Evolutionary conservation across 208 protist species (phyloP), one percentile per base, ranked within the genome.

Genomic region (Wallacemonas sp.): DNA sequence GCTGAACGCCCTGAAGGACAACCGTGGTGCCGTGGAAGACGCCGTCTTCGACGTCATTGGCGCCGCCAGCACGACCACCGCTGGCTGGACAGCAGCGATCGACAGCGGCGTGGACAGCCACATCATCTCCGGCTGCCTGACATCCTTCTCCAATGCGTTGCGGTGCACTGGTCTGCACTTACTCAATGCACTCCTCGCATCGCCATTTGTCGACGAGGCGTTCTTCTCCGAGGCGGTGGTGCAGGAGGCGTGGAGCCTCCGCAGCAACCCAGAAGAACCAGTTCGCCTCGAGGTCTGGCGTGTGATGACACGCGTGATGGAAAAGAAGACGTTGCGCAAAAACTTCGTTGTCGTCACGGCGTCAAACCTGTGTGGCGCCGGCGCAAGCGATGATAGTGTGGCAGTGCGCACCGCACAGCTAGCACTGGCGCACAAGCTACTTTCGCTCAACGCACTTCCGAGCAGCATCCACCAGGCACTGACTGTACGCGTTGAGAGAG

Each of bases 391-490:
- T n/a, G 59, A 73, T 33, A 76, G 60, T 32, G 63, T 76, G 27
- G 72, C 41, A 32, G 76, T 95, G 34, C 83, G 89, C 21, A 52
- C 52, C n/a, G 17, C 79, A 32, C 86, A 91, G 48, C 61, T 93
- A 48, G 39, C 38, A 15, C 77, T 79, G 0, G 86, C 85, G 1
- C 33, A 67, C 9, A 68, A 33, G 15, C 62, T 86, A 19, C 60
- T 76, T 2, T 15, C 57, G 1, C n/a, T 37, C 65, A 66, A 39
- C 13, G 21, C 34, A 62, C 55, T 48, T 33, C 59, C 19, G 8
- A 29, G 9, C 37, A 42, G 19, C 34, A 45, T 34, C 26, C 44
- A 24, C 30, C 36, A 50, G 8, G 44, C 44, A 8, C 36, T 68
- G 36, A 59, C 21, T 8, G 36, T 21, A 24, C 76, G 73, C 44